Evolutionary conservation across 192 early-diverging fungal genomes (phyloP), one percentile per base, ranked within the genome.

Genomic region (Jimgerdemannia lactiflua): DNA sequence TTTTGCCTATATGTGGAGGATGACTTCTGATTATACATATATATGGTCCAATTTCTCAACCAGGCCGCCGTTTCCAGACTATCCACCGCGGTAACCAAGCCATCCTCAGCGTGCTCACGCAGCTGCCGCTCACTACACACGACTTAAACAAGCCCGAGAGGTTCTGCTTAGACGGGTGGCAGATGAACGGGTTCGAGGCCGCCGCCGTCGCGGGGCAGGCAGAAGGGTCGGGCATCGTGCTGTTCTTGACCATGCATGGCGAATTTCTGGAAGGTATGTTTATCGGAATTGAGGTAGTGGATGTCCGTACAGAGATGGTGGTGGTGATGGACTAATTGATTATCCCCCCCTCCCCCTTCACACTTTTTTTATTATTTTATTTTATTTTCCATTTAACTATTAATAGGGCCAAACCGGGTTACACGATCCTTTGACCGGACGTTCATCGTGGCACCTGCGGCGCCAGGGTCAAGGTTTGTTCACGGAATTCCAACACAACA

Each of bases 391-490:
- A 67, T 7, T 8, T 66, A 66, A 18, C 67, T 65, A 41, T 20
- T 3, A 20, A 29, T 3, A 74, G 73, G 65, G 18, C 65, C 14
- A 20, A 11, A 4, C 29, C 42, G 18, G 43, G 43, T 17, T 78
- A 77, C 68, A 59, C 49, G 49, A 59, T 84, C 82, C 3, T 87
- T 87, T 66, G 84, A 87, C 42, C 75, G 86, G 64, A 70, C 80
- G 3, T 87, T 87, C 19, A 75, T 85, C 18, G 74, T 87, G 43
- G 84, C 82, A 10, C 84, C 86, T 39, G 74, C 86, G 9, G 67
- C 72, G n/a, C 73, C 72, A 11, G 71, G 68, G 4, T 82, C 86
- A 65, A 71, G 42, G 81, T 85, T 82, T 67, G 66, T 67, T 18
- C 44, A 29, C 42, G 2, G 10, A 19, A 64, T 65, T 39, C 2